Evolutionary conservation across 495 filamentous ascomycete species (phyloP), one percentile per base, ranked within the genome.

Genomic region (Venustampulla echinocandica): DNA sequence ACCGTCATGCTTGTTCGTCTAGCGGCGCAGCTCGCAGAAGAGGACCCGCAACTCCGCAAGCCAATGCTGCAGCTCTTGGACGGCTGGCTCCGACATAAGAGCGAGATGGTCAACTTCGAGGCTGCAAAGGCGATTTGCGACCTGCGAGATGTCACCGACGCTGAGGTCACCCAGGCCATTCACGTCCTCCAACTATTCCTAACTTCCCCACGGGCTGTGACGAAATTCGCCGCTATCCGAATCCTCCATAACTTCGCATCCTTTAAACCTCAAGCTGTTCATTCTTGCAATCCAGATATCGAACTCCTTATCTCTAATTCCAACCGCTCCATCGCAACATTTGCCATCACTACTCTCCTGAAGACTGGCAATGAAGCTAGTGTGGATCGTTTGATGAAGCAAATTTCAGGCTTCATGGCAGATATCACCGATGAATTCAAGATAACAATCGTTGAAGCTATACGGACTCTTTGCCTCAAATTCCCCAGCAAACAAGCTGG

Each of bases 81-180:
- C 67, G 87, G 90, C 57, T 95, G 89, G 90, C 76, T 95, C 59
- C 79, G 92, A 63, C 90, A 99, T 65, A 99, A 99, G 79, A 89
- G 89, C 61, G 92, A 99, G 60, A 97, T 99, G 93, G 93, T 98
- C 64, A 99, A 96, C 68, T 97, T 99, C 57, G 92, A 99, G 69
- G 92, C 92, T 42, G 93, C 92, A 18, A 97, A 97, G 72, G 87
- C 90, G 17, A 95, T 99, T 61, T 93, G 88, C 65, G 84, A 90
- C 56, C 82, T 97, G 75, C 79, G 80, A 40, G 88, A 98, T 65
- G 85, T 96, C 30, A 87, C 84, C 30, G 93, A 99, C 58, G 81
- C 79, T 34, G 92, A 99, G 63, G 85, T 90, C 22, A 78, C 83
- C 2, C 90, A 96, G 62, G 89, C 93, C 34, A 87, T 98, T 42